Percentiles rank a stretch among this genome's conserved stretches.
Conservation (phyloP, 139 green algal genomes). For the Asterochloris sp. region DNA sequence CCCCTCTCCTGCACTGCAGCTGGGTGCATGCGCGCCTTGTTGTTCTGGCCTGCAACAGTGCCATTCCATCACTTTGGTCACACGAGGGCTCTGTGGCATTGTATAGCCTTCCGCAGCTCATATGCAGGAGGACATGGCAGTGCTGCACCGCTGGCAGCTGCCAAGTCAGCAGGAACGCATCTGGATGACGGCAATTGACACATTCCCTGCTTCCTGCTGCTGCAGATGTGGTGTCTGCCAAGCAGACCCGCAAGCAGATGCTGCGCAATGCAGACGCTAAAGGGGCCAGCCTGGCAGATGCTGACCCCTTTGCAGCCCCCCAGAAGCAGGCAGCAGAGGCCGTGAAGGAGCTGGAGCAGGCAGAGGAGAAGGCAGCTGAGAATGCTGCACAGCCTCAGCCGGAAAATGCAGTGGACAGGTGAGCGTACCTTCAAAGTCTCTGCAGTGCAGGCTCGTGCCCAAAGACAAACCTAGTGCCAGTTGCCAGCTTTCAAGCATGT, state of each 20-base stretch:
- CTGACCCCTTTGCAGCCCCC: background rate
- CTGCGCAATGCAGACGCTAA: background rate
- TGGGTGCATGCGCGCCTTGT: too few relatives aligned
- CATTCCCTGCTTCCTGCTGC: too few relatives aligned
- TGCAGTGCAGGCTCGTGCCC: background rate
- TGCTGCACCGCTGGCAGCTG: too few relatives aligned
- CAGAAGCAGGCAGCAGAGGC: slow-evolving; percentile 1
- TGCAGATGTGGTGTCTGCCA: background rate
- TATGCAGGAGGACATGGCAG: too few relatives aligned
- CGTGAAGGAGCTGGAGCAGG: slow-evolving; percentile 9
- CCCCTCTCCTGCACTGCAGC: too few relatives aligned
- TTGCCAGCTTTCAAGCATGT: background rate
- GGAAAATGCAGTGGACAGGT: background rate
- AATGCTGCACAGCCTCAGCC: slow-evolving; percentile 2
- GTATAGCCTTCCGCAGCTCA: too few relatives aligned
- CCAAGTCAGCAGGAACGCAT: too few relatives aligned
- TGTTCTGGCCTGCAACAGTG: too few relatives aligned
- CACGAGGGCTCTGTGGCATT: too few relatives aligned
- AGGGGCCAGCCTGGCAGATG: background rate
- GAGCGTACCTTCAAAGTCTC: background rate
- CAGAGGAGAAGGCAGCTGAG: slow-evolving; percentile 16
- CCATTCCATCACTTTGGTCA: too few relatives aligned
- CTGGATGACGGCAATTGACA: too few relatives aligned
- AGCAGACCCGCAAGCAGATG: background rate
- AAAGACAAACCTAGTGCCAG: background rate